Evolutionary conservation across 2,329 filamentous ascomycete genomes (phyloP), one percentile per base, ranked within the genome.

Genomic region (Escovopsis sp.): DNA sequence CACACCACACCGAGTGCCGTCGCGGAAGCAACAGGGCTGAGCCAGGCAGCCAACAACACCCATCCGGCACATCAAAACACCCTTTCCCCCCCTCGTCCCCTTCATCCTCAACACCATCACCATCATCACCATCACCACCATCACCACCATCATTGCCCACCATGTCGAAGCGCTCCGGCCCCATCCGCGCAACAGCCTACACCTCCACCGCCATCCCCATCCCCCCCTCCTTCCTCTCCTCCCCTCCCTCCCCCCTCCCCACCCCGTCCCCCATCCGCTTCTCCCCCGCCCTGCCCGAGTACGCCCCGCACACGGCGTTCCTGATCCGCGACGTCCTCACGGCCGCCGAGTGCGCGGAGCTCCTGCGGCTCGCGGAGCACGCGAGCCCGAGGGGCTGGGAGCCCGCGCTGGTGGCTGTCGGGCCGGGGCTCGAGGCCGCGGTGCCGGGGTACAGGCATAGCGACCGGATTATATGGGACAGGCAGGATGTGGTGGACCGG

Each of bases 381-480:
- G 71, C 70, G 10, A 70, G 74, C 10, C 45, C 49, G 1, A 15
- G n/a, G 42, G 39, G 2, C n/a, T 89, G 84, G 84, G 65, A 69
- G 39, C 72, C 75, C 2, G 84, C 84, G 0, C 68, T 84, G 57
- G 68, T 88, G 43, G 81, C 81, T 53, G 57, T 75, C 20, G 81
- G 81, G 5, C 57, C 58, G 5, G 81, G 81, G 3, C 63, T 56
- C 43, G 78, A 89, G 58, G 58, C 66, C 3, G 57, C 68, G 1
- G 68, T 75, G 8, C 64, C 70, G 1, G 68, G 74, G 9, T 74
- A 74, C 39, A 70, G 84, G 13, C 79, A 83, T 46, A 80, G 80
- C 51, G 80, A 80, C n/a, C 71, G 84, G 3, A 84, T 89, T 48
- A 80, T 91, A 49, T 84, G 78, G 72, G 82, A 91, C 53, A 61